Evolutionary conservation across 2,329 filamentous ascomycete genomes (phyloP), one percentile per base, ranked within the genome.

Genomic region (Ophiostoma pallidulum): DNA sequence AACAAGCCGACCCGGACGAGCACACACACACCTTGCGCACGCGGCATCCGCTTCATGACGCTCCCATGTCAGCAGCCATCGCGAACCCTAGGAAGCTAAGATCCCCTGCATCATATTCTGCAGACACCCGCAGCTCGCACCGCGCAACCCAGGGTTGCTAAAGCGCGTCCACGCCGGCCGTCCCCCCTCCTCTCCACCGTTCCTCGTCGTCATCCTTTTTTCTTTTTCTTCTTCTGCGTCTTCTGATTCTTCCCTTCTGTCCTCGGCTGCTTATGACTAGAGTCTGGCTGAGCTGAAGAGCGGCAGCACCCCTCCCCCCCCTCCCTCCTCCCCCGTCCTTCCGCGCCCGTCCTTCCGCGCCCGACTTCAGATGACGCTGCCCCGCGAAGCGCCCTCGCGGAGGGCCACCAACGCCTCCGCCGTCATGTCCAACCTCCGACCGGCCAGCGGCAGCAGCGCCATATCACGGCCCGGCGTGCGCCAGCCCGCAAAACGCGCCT

Each of bases 381-480:
- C 47, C 5, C 49, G 55, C n/a, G 55, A 57, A 32, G 35, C 37
- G 45, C 39, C 54, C 47, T 52, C 48, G 57, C 62, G 62, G 56
- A 63, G 61, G 57, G 59, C 52, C 36, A 44, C 54, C 28, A 59
- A 56, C 53, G 54, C 56, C 26, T 59, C 58, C 5, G 37, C 48
- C 1, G 19, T 22, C 37, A 35, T 53, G 14, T 22, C 56, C 22
- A 48, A 44, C 28, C 31, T 51, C 9, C 54, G 43, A 14, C 35
- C 43, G 2, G 18, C 54, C 7, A 53, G 52, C n/a, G n/a, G n/a
- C 36, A 51, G 53, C 41, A 53, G 51, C 16, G 52, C 55, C 20
- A 50, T 53, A 14, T 51, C 57, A 26, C 60, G 62, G 12, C 50
- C 61, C 4, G 60, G 59, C 47, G 54, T 60, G 14, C 62, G 58